These are phyloP conservation scores for Taphrina confusa DNA, from an alignment of 1,139 yeast genomes.

Conservation along the genomic window DNA sequence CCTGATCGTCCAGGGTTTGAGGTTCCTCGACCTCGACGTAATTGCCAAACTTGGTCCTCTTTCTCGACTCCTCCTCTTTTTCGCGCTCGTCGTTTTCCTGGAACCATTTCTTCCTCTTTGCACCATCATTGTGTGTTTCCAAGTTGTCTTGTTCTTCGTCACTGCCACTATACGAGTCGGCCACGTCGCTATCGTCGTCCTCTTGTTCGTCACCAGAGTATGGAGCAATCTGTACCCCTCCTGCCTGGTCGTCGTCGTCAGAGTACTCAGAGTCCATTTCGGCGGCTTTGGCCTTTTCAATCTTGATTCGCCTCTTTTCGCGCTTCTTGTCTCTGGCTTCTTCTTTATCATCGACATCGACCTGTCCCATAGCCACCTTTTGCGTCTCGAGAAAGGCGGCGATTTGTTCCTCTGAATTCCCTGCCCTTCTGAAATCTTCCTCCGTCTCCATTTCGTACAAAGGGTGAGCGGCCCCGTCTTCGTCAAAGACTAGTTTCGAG, in stretches of 20 bases:
- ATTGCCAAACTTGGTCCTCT: constrained; percentile 24
- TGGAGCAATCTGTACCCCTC: constrained; percentile 34
- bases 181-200: constrained; percentile 44
- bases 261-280: constrained; percentile 48
- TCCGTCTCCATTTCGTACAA: constrained; percentile 88
- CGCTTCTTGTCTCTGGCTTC: constrained; percentile 79
- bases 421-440: constrained; percentile 75
- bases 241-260: constrained; percentile 33
- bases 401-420: constrained; percentile 72
- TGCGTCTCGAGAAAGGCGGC: constrained; percentile 67
- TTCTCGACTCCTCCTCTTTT: constrained; percentile 15
- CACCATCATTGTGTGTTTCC: background rate
- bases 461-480: constrained; percentile 88
- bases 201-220: constrained; percentile 40
- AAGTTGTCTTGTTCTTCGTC: constrained; percentile 8
- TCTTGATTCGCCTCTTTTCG: constrained; percentile 86
- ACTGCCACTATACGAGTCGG: background rate
- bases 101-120: constrained; percentile 32
- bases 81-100: constrained; percentile 28
- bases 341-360: constrained; percentile 75
- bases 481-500: constrained; percentile 82
- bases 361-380: constrained; percentile 63
- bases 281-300: constrained; percentile 62
- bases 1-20: constrained; percentile 26
- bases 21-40: constrained; percentile 31